Evolutionary conservation across 306 rosid genomes (phyloP).

Genomic region (Trichosanthes truncata): DNA sequence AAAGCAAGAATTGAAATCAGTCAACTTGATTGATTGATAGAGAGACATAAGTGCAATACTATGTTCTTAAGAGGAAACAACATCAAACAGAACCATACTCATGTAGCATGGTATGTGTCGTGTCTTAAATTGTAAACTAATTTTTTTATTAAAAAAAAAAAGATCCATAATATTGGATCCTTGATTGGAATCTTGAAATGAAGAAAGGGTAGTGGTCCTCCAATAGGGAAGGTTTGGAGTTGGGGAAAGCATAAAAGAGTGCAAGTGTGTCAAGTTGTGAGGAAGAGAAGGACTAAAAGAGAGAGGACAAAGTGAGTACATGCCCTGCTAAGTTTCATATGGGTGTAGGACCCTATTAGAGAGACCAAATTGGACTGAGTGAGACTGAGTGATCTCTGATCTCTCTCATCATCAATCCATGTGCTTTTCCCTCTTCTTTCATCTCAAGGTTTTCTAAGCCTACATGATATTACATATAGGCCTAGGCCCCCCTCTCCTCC

Average conservation of each 20-base stretch:
- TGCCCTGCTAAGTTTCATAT: slow-evolving; percentile 5
- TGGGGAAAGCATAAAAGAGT: neutral
- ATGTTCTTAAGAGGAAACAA: neutral
- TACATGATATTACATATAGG: neutral
- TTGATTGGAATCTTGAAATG: neutral
- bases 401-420: slow-evolving; percentile 8
- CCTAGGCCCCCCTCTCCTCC: neutral
- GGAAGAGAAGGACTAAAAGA: neutral
- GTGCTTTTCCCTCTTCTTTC: neutral
- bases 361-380: neutral
- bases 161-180: neutral
- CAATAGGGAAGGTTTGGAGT: neutral
- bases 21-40: neutral
- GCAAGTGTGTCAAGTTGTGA: neutral
- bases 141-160: neutral
- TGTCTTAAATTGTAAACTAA: neutral
- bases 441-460: neutral
- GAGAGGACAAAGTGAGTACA: slow-evolving; percentile 6
- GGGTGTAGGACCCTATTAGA: slow-evolving; percentile 10
- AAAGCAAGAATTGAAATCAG: neutral
- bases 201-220: slow-evolving; percentile 3
- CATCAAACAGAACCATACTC: neutral
- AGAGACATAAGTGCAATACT: neutral
- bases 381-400: neutral
- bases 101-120: neutral